Percentiles rank a stretch among this genome's conserved stretches.
Conservation (phyloP, 2,329 filamentous ascomycete species). For the Metarhizium sp. region DNA sequence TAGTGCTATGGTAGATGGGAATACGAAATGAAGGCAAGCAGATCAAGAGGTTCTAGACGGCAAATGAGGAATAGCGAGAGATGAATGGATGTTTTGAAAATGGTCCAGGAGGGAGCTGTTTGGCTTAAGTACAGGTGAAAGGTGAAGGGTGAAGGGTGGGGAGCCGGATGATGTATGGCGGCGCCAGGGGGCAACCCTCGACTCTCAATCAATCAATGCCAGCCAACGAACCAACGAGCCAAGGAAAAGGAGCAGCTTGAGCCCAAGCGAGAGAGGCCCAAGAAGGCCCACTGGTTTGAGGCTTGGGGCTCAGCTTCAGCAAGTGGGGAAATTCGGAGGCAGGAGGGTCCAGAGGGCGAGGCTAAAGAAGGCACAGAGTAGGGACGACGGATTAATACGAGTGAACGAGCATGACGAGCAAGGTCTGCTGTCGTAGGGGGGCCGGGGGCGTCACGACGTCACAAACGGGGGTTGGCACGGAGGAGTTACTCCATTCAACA, state of each 20-base stretch:
- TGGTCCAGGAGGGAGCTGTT: constrained; percentile 5
- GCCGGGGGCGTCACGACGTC: no score
- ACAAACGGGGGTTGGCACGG: no score
- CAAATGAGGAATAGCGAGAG: constrained; percentile 5
- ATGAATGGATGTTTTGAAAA: background rate
- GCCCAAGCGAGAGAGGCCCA: background rate
- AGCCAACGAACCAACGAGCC: background rate
- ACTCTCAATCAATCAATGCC: background rate
- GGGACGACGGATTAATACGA: background rate
- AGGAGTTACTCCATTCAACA: no score
- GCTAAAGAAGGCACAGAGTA: constrained; percentile 5
- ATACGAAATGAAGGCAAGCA: background rate
- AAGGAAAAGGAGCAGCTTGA: background rate
- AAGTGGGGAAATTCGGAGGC: constrained; percentile 6
- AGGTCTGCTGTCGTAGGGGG: no score
- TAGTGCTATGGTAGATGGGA: constrained; percentile 1
- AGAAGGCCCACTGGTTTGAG: constrained; percentile 6
- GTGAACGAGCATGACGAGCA: background rate
- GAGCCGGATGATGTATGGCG: constrained; percentile 7
- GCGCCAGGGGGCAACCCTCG: no score
- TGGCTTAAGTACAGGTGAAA: constrained; percentile 6
- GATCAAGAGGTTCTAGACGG: constrained; percentile 1
- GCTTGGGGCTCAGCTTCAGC: constrained; percentile 14
- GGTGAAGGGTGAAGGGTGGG: constrained; percentile 8
- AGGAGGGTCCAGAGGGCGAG: constrained; percentile 1